Base-by-base conservation (phyloP, 1,139 yeast genomes). In the Meyerozyma sp. region DNA sequence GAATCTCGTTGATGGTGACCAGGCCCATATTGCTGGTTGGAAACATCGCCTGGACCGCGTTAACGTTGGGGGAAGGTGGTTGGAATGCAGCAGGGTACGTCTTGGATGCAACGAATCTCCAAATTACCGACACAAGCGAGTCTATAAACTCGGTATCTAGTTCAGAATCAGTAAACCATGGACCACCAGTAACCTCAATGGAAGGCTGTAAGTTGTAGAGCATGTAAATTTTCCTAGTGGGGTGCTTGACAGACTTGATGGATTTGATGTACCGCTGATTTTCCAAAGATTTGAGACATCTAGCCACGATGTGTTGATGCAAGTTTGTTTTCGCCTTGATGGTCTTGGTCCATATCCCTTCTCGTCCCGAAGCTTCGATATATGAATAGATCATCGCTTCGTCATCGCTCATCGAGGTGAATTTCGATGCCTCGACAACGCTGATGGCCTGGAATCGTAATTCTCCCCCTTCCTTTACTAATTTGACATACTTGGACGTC, bases 161-260 rank as follows among this genome's bases (percentile, higher is more conserved):
- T 62, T 93, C 98, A 29, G 91, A 82, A 60, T 94, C 98, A 0
- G 98, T 90, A 62, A 91, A 94, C 98, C 98, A 93, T 3, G 98
- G 98, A 1, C 98, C 99, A 49, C 99, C 99, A 0, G 98, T 93
- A 37, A 93, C 94, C 54, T 91, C 98, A 32, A 88, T 82, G 4
- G 95, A 84, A 8, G 99, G 99, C 60, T 89, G 96, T 53, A 94
- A 68, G 57, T 89, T 84, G 61, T 90, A 91, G 48, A 94, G 73
- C 98, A 93, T 93, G 65, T 90, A 94, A 36, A 93, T 93, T 62
- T 93, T 94, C 53, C 98, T 76, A 3, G 98, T 93, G n/a, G 98
- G 98, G 60, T 81, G 86, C 60, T 90, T 93, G 23, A 94, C 98
- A 13, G 90, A 82, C 62, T 93, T 93, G 59, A 93, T 90, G 46